Evolutionary conservation across 1,284 basidiomycete species (phyloP), one percentile per base, ranked within the genome.

Genomic region (Sanghuangporus baumii): DNA sequence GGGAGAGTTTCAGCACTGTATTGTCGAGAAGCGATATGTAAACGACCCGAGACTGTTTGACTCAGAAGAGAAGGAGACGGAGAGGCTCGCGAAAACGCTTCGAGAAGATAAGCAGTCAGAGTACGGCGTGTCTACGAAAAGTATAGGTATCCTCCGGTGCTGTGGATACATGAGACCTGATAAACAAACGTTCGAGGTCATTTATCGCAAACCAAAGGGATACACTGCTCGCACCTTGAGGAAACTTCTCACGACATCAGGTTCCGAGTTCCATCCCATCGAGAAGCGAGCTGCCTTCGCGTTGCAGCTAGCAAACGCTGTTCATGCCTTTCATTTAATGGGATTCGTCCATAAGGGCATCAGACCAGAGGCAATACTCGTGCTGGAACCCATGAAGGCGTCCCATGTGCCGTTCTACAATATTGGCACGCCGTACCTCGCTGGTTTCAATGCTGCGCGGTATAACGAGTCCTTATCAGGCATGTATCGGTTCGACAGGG

Each of bases 101-200:
- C 23, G 20, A n/a, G 48, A 37, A 26, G 58, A 59, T 18, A 23
- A 43, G 18, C 46, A 36, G 6, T 16, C n/a, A 11, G 20, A 50
- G 16, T 43, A 51, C 34, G 58, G 58, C 11, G 12, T 16, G 8
- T 31, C 58, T 43, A 51, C 6, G 4, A 51, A 23, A 23, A 50
- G 26, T 20, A 60, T 60, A 8, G 59, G 50, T 6, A 43, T 60
- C 9, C 51, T 55, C 31, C 37, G 51, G 16, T 60, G 59, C 50
- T 37, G 36, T 38, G 59, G 59, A 3, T 52, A 55, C 23, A 31
- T 37, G 14, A 26, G 23, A 2, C 50, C 51, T 6, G 43, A 38
- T n/a, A 38, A 9, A 1, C 23, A 60, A 34, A n/a, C 23, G 8
- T 34, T 54, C 31, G 59, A 55, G 34, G 36, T 60, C 6, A 47